Evolutionary conservation across 805 yeast species (phyloP).

Genomic region (Saccharomycopsis fermentans): DNA sequence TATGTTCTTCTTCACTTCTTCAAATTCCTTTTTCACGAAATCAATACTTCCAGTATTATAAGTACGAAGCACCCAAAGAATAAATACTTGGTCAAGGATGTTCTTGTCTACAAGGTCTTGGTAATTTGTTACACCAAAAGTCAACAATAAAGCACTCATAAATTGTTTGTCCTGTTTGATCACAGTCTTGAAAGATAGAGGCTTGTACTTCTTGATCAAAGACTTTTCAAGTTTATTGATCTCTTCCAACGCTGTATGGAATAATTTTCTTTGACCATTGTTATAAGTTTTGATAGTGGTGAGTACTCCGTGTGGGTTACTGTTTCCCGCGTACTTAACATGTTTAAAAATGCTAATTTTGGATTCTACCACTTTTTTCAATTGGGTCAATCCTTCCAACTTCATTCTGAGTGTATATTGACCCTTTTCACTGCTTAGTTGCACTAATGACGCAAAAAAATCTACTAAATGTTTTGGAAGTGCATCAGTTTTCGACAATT

Average conservation of each 20-base stretch:
- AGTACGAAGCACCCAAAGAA: constrained; percentile 55
- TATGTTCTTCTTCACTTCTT: constrained; percentile 28
- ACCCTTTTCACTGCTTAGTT: constrained; percentile 36
- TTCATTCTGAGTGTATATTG: constrained; percentile 41
- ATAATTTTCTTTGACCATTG: constrained; percentile 38
- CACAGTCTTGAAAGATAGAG: constrained; percentile 48
- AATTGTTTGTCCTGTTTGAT: constrained; percentile 45
- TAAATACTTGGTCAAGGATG: constrained; percentile 46
- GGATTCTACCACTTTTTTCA: constrained; percentile 41
- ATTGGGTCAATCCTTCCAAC: constrained; percentile 50
- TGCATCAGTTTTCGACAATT: constrained; percentile 16
- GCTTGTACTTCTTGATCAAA: constrained; percentile 35
- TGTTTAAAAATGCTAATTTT: constrained; percentile 35
- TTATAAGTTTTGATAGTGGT: constrained; percentile 37
- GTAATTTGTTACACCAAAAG: constrained; percentile 47
- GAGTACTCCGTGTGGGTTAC: constrained; percentile 18
- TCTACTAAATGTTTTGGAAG: constrained; percentile 37
- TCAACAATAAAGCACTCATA: constrained; percentile 42
- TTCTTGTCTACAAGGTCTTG: constrained; percentile 40
- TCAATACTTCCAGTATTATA: constrained; percentile 30
- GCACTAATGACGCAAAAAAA: constrained; percentile 48
- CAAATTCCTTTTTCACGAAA: constrained; percentile 37
- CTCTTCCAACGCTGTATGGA: constrained; percentile 35
- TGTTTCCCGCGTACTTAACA: not conserved
- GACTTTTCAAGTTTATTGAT: constrained; percentile 37